phyloP scores from a whole-genome alignment of 305 asterid species.

The Solanum hybrid region DNA sequence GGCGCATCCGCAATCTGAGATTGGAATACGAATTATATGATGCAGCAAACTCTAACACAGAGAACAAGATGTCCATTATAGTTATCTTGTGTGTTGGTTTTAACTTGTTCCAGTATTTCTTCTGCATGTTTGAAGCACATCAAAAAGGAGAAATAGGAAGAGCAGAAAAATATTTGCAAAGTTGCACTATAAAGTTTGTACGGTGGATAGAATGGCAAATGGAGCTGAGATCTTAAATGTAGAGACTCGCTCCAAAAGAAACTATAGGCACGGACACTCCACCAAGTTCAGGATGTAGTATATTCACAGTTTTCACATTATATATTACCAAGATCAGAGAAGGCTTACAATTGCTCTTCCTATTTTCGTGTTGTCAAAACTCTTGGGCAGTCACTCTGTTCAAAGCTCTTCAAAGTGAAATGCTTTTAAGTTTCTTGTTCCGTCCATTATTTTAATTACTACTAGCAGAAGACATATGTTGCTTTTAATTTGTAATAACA shows the following conservation, averaged over 20 bases:
- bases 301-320: background rate
- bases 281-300: background rate
- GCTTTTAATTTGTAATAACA: background rate
- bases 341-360: background rate
- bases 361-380: background rate
- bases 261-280: background rate
- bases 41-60: constrained; percentile 87
- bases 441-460: background rate
- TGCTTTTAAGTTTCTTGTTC: background rate
- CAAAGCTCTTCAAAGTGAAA: background rate
- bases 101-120: constrained; percentile 87
- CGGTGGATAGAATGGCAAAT: background rate
- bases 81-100: constrained; percentile 62
- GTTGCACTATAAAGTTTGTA: background rate
- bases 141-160: constrained; percentile 5
- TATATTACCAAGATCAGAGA: background rate
- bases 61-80: constrained; percentile 81
- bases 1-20: constrained; percentile 84
- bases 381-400: background rate
- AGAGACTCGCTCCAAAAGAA: background rate
- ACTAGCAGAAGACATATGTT: background rate
- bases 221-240: background rate
- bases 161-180: background rate
- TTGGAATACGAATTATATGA: constrained; percentile 83
- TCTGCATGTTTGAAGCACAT: constrained; percentile 44